Evolutionary conservation across 495 filamentous ascomycete genomes (phyloP).

Genomic region (Tuber indicum): DNA sequence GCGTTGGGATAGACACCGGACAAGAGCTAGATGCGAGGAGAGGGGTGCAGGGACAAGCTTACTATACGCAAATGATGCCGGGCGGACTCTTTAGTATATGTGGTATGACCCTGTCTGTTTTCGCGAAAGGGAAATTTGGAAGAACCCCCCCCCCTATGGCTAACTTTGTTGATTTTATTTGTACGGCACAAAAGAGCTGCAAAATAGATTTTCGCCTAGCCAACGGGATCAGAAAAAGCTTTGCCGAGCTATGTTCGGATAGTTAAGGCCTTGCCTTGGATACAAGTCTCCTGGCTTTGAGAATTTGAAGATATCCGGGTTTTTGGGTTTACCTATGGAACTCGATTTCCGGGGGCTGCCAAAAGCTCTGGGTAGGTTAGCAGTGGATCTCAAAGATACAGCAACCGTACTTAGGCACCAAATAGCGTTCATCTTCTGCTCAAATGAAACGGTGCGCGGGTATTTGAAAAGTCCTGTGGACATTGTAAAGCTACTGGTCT

Average conservation of each 20-base stretch:
- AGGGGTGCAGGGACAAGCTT: not conserved
- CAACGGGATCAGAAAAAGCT: not conserved
- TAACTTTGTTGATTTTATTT: not conserved
- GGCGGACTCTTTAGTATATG: not conserved
- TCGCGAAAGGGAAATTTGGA: not conserved
- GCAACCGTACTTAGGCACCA: not conserved
- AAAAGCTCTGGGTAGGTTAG: not conserved
- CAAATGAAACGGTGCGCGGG: not conserved
- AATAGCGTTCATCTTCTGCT: constrained; percentile 7
- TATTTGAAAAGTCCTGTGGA: constrained; percentile 8
- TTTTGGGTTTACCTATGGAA: not conserved
- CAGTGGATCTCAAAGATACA: not conserved
- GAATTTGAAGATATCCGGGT: constrained; percentile 1
- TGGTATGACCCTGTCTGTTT: not conserved
- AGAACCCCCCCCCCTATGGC: not conserved
- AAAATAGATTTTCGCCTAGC: not conserved
- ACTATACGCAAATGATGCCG: not conserved
- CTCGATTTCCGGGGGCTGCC: constrained; percentile 5
- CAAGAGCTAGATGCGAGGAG: not conserved
- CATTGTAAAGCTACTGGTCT: not conserved
- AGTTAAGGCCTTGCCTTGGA: not conserved
- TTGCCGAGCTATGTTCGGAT: not conserved
- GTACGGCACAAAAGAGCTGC: not conserved
- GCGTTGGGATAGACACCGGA: not conserved
- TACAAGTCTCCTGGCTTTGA: constrained; percentile 5